phyloP scores from a whole-genome alignment of 495 filamentous ascomycete genomes.

The Lophiostoma macrostomum region DNA sequence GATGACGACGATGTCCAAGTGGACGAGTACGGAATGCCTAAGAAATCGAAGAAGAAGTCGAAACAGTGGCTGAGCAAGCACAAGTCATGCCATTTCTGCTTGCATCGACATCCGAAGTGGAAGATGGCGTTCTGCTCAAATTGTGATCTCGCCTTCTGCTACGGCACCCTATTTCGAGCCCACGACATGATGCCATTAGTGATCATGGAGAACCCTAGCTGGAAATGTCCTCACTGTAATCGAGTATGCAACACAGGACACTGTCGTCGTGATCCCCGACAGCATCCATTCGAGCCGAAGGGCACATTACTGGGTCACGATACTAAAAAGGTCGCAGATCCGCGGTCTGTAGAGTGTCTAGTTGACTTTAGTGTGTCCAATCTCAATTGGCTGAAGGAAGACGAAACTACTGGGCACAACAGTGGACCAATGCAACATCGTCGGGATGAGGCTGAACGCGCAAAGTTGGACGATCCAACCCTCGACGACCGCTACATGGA shows the following conservation, averaged over 20 bases:
- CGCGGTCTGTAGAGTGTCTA: constrained; percentile 78
- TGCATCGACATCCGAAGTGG: constrained; percentile 69
- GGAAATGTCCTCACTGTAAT: constrained; percentile 83
- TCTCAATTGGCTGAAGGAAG: constrained; percentile 67
- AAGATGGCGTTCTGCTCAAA: constrained; percentile 73
- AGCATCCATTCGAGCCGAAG: constrained; percentile 74
- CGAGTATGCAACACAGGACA: constrained; percentile 78
- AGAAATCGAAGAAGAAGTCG: constrained; percentile 50
- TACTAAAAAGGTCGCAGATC: constrained; percentile 81
- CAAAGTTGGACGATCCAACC: constrained; percentile 44
- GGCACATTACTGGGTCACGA: constrained; percentile 84
- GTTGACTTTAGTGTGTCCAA: constrained; percentile 86
- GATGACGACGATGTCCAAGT: constrained; percentile 43
- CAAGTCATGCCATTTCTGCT: constrained; percentile 74
- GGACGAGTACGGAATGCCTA: constrained; percentile 43
- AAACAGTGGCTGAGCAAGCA: constrained; percentile 48
- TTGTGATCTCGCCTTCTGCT: constrained; percentile 77
- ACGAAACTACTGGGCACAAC: constrained; percentile 44
- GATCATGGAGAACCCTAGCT: constrained; percentile 72
- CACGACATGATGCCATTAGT: constrained; percentile 81
- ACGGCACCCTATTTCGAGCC: constrained; percentile 80
- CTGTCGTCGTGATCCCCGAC: constrained; percentile 60
- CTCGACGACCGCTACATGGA: constrained; percentile 39
- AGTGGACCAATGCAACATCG: constrained; percentile 49
- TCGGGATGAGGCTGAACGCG: constrained; percentile 50